Evolutionary conservation across 305 asterid genomes (phyloP).

Genomic region (Ilex paraguariensis): DNA sequence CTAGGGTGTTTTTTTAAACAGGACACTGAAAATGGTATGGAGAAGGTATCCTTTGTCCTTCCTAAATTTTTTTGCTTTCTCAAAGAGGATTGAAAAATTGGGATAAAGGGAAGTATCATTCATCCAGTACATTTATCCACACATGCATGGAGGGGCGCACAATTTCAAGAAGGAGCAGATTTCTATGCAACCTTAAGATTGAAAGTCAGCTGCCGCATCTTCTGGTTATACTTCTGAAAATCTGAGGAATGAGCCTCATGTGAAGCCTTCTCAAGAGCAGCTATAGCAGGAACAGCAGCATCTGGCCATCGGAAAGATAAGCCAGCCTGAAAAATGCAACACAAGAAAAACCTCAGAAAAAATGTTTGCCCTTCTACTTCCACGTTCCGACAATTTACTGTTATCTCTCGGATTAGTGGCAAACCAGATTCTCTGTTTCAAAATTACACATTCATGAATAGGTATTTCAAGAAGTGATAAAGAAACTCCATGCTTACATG

Average conservation of each 20-base stretch:
- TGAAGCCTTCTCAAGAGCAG: conserved; percentile 69
- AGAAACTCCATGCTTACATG: too few species aligned
- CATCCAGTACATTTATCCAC: too few species aligned
- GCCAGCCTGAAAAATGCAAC: conserved; percentile 34
- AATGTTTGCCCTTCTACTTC: too few species aligned
- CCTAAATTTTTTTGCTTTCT: neutral
- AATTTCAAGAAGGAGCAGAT: neutral
- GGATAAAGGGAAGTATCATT: neutral
- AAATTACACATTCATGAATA: too few species aligned
- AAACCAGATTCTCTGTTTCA: too few species aligned
- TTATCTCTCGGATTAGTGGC: too few species aligned
- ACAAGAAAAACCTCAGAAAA: neutral
- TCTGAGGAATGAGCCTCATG: conserved; percentile 55
- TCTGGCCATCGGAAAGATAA: conserved; percentile 63
- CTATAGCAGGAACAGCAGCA: conserved; percentile 54
- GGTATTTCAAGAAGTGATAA: too few species aligned
- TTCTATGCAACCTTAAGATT: conserved; percentile 58
- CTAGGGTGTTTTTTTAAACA: too few species aligned
- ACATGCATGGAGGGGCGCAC: too few species aligned
- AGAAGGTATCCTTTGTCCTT: too few species aligned
- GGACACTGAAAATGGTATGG: too few species aligned
- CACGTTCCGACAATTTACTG: too few species aligned
- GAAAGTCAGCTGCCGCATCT: conserved; percentile 69
- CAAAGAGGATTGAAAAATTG: neutral
- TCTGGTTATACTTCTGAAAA: conserved; percentile 79